Percentiles rank a stretch among this genome's conserved stretches.
These are phyloP conservation scores for Tulasnella sp. DNA, from an alignment of 768 basidiomycete species.

Conservation along the genomic window DNA sequence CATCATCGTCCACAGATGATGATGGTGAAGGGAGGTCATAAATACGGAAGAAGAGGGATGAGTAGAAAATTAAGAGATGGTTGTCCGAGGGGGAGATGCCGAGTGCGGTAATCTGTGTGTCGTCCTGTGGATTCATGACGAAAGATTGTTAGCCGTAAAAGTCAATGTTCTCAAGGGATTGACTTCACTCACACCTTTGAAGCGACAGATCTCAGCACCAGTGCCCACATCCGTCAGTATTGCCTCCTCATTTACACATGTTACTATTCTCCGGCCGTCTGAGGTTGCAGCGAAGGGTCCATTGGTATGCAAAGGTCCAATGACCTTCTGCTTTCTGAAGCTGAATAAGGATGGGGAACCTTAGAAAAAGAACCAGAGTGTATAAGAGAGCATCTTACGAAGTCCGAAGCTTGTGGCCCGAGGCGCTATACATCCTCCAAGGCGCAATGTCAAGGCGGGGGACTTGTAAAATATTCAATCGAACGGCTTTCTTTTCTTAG, in stretches of 20 bases:
- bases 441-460: neutral
- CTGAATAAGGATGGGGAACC: conserved; percentile 30
- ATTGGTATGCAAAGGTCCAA: conserved; percentile 76
- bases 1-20: conserved; percentile 25
- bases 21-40: conserved; percentile 56
- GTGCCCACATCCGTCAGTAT: conserved; percentile 69
- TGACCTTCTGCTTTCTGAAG: conserved; percentile 62
- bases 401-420: conserved; percentile 37
- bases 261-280: conserved; percentile 72
- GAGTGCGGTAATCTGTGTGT: conserved; percentile 72
- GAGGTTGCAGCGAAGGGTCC: conserved; percentile 72
- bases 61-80: conserved; percentile 70
- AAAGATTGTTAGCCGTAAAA: neutral
- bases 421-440: neutral
- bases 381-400: conserved; percentile 42
- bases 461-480: too few relatives aligned
- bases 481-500: too few relatives aligned
- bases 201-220: conserved; percentile 67
- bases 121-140: conserved; percentile 44
- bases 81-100: conserved; percentile 67
- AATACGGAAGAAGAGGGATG: conserved; percentile 69
- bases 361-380: neutral
- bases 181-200: conserved; percentile 58
- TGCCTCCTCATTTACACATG: conserved; percentile 79
- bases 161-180: conserved; percentile 8